A percentile compares a stretch with the other conserved stretches of the same genome.
Evolutionary conservation across 805 yeast genomes (phyloP).

Genomic region (Kodamaea kaohsiungensis): DNA sequence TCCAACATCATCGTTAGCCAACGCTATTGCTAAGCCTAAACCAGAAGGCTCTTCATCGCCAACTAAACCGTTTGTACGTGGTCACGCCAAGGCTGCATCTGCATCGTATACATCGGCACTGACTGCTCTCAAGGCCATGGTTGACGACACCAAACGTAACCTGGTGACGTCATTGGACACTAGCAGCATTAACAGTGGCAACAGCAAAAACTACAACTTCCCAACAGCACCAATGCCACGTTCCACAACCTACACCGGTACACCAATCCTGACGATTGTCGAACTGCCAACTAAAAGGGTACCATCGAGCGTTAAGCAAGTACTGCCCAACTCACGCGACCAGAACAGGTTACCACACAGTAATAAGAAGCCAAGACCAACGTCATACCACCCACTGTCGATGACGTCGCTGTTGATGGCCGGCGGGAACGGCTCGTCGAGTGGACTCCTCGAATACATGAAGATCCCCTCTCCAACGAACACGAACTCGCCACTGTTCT

Average conservation of each 20-base stretch:
- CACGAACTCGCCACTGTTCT: constrained; percentile 32
- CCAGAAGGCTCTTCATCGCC: constrained; percentile 21
- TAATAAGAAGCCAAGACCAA: constrained; percentile 71
- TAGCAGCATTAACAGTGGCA: constrained; percentile 19
- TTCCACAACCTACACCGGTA: constrained; percentile 32
- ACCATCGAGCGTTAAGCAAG: constrained; percentile 9
- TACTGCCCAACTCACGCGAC: constrained; percentile 18
- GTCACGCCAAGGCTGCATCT: constrained; percentile 36
- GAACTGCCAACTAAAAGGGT: constrained; percentile 40
- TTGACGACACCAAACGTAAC: constrained; percentile 43
- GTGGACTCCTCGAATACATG: constrained; percentile 33
- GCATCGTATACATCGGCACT: constrained; percentile 57
- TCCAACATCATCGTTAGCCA: constrained; percentile 58
- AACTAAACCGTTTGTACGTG: constrained; percentile 21
- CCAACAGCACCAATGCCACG: constrained; percentile 17
- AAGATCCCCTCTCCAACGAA: constrained; percentile 36
- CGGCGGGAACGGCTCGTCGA: constrained; percentile 12
- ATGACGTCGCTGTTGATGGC: constrained; percentile 32
- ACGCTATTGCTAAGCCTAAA: constrained; percentile 46
- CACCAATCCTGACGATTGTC: constrained; percentile 46
- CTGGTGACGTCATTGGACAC: not conserved
- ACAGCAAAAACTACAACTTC: constrained; percentile 15
- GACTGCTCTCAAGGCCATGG: constrained; percentile 71
- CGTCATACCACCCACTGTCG: constrained; percentile 76
- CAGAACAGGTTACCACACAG: constrained; percentile 44